Evolutionary conservation across 176 grass and related monocot genomes (phyloP).

Genomic region (Triticum aestivum): DNA sequence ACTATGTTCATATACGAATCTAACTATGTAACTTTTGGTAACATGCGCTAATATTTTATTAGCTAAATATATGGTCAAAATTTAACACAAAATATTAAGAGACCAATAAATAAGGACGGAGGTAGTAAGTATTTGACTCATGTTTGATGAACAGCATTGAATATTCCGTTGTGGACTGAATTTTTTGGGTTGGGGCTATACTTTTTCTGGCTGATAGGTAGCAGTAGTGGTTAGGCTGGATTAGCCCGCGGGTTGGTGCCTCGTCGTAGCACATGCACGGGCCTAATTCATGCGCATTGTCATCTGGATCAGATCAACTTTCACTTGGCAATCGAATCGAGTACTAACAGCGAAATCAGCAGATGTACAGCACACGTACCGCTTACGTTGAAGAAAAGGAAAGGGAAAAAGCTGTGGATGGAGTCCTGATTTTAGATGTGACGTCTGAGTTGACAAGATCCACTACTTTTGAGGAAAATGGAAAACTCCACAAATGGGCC

Average conservation of each 20-base stretch:
- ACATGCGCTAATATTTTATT: no score
- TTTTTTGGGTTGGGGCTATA: not conserved
- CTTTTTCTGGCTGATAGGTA: conserved; percentile 1
- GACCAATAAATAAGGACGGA: no score
- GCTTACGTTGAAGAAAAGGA: not conserved
- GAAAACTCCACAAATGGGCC: not conserved
- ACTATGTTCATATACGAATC: no score
- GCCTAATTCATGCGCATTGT: not conserved
- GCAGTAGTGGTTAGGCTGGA: not conserved
- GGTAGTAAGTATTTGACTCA: no score
- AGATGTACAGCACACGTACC: no score
- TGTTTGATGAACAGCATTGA: no score
- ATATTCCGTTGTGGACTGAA: not conserved
- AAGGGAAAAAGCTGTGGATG: not conserved
- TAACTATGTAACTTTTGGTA: no score
- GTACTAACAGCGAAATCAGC: not conserved
- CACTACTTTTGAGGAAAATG: no score
- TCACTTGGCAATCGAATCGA: not conserved
- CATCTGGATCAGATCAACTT: not conserved
- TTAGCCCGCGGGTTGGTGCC: conserved; percentile 36
- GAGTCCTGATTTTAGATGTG: not conserved
- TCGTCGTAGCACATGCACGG: conserved; percentile 3
- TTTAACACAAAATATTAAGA: no score
- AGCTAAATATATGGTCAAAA: no score
- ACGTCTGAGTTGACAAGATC: not conserved